Percentiles rank a stretch among this genome's conserved stretches.
These are phyloP conservation scores for Podaxis pistillaris DNA, from an alignment of 768 basidiomycete species.

Conservation along the genomic window DNA sequence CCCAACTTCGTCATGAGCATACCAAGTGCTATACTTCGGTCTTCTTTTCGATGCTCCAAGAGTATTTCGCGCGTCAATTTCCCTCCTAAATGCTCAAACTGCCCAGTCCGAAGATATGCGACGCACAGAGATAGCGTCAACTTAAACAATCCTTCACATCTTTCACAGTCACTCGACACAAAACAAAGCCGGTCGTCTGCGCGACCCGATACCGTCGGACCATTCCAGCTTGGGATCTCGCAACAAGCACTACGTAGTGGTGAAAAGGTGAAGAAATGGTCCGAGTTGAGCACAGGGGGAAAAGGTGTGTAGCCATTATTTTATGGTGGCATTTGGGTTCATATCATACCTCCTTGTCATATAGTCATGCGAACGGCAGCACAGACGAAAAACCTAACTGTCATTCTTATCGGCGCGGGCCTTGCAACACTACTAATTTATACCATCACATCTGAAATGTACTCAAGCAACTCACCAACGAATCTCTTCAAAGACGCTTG, in stretches of 20 bases:
- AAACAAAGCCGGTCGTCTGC: conserved; percentile 39
- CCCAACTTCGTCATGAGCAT: conserved; percentile 20
- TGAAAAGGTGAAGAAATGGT: conserved; percentile 71
- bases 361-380: conserved; percentile 50
- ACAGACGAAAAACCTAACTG: conserved; percentile 48
- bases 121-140: conserved; percentile 42
- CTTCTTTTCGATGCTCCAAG: conserved; percentile 5
- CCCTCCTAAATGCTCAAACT: background rate
- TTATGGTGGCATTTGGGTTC: background rate
- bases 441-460: conserved; percentile 78
- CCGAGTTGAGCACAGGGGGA: conserved; percentile 70
- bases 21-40: conserved; percentile 4
- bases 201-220: conserved; percentile 66
- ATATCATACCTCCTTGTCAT: conserved; percentile 1
- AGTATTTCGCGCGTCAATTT: background rate
- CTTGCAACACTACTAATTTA: conserved; percentile 75
- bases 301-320: conserved; percentile 53
- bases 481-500: conserved; percentile 69
- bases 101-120: conserved; percentile 34
- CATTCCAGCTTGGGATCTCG: conserved; percentile 73
- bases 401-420: conserved; percentile 76
- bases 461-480: conserved; percentile 87
- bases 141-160: conserved; percentile 39
- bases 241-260: conserved; percentile 51
- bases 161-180: conserved; percentile 66